Evolutionary conservation across 306 rosid species (phyloP).

Genomic region (Inga oerstediana): DNA sequence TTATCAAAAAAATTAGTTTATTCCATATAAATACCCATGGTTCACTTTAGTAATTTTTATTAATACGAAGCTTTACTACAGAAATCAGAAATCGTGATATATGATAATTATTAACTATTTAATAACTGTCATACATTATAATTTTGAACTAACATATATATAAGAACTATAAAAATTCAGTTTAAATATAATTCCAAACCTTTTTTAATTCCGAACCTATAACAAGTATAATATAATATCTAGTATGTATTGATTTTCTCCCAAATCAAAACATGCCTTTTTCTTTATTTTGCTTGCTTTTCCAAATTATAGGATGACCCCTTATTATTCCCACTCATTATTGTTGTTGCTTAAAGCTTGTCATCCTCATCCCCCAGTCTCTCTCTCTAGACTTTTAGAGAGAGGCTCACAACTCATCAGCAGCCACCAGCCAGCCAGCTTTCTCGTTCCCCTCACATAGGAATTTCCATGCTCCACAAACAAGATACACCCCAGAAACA

Average conservation of each 20-base stretch:
- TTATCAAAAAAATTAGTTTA: too few species aligned
- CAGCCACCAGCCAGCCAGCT: slow-evolving; percentile 28
- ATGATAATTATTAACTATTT: too few species aligned
- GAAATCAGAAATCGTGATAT: too few species aligned
- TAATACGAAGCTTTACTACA: too few species aligned
- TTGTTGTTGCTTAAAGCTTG: slow-evolving; percentile 83
- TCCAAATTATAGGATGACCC: slow-evolving; percentile 12
- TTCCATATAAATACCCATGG: too few species aligned
- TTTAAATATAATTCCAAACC: too few species aligned
- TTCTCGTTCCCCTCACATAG: slow-evolving; percentile 50
- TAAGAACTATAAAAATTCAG: too few species aligned
- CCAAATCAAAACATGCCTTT: neutral
- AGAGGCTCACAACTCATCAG: slow-evolving; percentile 40
- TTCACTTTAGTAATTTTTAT: too few species aligned
- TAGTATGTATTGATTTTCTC: neutral
- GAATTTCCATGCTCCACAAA: slow-evolving; percentile 59
- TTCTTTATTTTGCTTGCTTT: neutral
- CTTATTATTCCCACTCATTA: slow-evolving; percentile 65
- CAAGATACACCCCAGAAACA: slow-evolving; percentile 28
- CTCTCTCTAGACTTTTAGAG: neutral
- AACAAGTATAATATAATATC: too few species aligned
- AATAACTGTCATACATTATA: too few species aligned
- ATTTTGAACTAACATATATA: too few species aligned
- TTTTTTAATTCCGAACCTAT: too few species aligned
- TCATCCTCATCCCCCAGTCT: slow-evolving; percentile 32